Evolutionary conservation across 164 flowering plant genomes (phyloP), one percentile per base, ranked within the genome.

Genomic region (Amborella trichopoda): DNA sequence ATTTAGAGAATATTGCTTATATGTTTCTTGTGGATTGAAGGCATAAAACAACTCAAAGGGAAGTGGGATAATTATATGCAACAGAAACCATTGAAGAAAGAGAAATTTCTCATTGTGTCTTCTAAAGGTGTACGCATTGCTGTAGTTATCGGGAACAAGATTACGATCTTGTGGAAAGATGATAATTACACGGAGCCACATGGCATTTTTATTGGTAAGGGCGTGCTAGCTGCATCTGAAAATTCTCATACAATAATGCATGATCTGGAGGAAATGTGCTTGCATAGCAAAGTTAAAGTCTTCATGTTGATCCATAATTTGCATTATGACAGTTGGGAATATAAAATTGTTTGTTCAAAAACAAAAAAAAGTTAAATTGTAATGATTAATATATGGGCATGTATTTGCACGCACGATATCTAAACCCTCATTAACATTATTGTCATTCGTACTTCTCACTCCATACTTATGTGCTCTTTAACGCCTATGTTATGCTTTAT

Each of bases 61-160:
- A 84, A 70, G 66, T 87, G 87, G 96, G 60, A 54, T 6, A 66
- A 53, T 23, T 60, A 60, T 38, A 71, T 56, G 61, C 61, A 60
- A 39, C 82, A 72, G 3, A 71, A 44, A 53, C 74, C 59, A 55
- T 34, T 53, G 63, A 71, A 65, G 67, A 74, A 53, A 48, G 61
- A 23, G 53, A 55, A 61, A 22, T 78, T 86, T 20, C 56, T 87
- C 60, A 82, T 80, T 57, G 62, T 84, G 27, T 87, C 99, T 39
- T 69, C 78, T 2, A 66, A 63, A 4, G 96, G 82, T 25, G 83
- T 81, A 53, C 67, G 49, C 53, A 81, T 91, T 58, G 96, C 99
- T 54, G 79, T 91, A n/a, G 86, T 85, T 63, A 60, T 62, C 54
- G 83, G 80, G 48, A 84, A 74, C 58, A 76, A 62, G 43, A 69